Evolutionary conservation across 2,329 filamentous ascomycete genomes (phyloP), one percentile per base, ranked within the genome.

Genomic region (Hymenotorrendiella dingleyae): DNA sequence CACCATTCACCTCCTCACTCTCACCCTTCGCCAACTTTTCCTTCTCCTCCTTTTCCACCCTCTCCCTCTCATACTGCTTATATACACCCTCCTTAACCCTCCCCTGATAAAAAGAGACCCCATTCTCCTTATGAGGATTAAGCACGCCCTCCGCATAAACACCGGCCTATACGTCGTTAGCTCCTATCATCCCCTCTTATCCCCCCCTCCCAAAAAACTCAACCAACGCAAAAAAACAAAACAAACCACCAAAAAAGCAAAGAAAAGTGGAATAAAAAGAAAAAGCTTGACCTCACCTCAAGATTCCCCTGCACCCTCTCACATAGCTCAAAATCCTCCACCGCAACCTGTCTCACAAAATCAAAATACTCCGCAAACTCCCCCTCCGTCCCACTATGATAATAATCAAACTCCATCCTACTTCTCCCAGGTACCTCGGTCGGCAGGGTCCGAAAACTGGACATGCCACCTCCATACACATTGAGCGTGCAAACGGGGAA

Each of bases 321-420:
- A 50, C 74, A 78, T 1, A 78, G 61, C 56, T 77, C 74, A 47
- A 67, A 76, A 44, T 78, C 74, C 47, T 78, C 74, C 45, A 74
- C 55, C 0, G 73, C 73, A 3, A 78, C 74, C 47, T 74, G 72
- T 3, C 74, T 63, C 4, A 76, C 72, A 40, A 78, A 78, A 30
- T 68, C 70, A 53, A 66, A 78, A 49, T 78, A 78, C 5, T 73
- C 66, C 44, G 76, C 71, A 46, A 78, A 78, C 35, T 70, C 69
- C n/a, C 73, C 67, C 6, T 67, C 71, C 0, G 61, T 63, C 24
- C 67, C 69, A 22, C 64, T 50, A 44, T 78, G 72, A 49, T 76
- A 78, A 48, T 78, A 78, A 52, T 78, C 74, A 45, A 78, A 78
- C 50, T 77, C 73, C 73, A 77, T 77, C 11, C 71, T 62, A 1